phyloP scores from a whole-genome alignment of 23 red algal genomes.

The Gracilaria gracilis region DNA sequence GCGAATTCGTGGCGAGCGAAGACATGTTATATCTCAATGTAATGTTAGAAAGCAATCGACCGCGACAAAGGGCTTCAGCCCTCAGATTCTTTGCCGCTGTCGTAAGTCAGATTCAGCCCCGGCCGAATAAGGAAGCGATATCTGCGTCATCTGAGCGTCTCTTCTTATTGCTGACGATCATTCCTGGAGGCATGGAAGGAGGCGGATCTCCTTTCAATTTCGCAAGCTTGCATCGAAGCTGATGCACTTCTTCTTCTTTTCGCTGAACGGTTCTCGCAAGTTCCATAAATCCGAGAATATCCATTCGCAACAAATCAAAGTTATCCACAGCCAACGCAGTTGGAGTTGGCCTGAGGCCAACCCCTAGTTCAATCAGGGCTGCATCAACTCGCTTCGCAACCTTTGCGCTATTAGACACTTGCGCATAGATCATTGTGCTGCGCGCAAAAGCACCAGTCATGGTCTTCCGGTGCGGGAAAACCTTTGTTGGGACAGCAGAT shows the following conservation, averaged over 20 bases:
- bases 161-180: constrained; percentile 73
- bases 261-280: constrained; percentile 71
- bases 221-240: constrained; percentile 63
- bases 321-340: constrained; percentile 83
- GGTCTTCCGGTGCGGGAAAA: constrained; percentile 80
- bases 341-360: constrained; percentile 83
- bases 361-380: constrained; percentile 81
- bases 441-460: constrained; percentile 76
- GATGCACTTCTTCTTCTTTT: constrained; percentile 96
- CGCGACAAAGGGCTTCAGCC: neutral
- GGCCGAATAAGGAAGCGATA: constrained; percentile 48
- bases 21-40: neutral
- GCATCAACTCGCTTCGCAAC: constrained; percentile 78
- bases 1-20: neutral
- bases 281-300: constrained; percentile 83
- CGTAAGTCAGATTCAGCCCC: neutral
- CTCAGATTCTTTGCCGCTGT: neutral
- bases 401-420: constrained; percentile 74
- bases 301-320: constrained; percentile 92
- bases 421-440: constrained; percentile 82
- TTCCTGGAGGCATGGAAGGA: constrained; percentile 70
- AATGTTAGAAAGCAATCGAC: neutral
- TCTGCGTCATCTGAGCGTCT: constrained; percentile 66
- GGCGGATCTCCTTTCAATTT: constrained; percentile 69
- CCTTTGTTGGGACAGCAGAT: constrained; percentile 39